These are phyloP conservation scores for Kazachstania bromeliacearum DNA, from an alignment of 805 yeast genomes.

Conservation along the genomic window DNA sequence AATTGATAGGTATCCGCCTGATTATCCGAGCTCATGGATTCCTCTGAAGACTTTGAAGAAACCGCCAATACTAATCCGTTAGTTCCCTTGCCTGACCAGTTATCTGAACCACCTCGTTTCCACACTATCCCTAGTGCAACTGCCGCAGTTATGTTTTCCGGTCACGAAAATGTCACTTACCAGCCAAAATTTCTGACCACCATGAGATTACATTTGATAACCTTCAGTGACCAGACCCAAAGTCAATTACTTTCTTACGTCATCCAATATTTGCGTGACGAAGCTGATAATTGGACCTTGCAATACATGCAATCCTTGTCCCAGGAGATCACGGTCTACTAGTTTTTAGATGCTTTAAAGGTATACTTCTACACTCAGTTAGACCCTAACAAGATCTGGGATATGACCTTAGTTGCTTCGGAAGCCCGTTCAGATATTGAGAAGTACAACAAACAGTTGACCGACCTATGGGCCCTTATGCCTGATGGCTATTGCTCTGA, in stretches of 20 bases:
- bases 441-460: not conserved
- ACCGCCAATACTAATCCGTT: too few relatives aligned
- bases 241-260: not conserved
- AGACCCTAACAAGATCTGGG: not conserved
- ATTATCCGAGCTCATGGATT: too few relatives aligned
- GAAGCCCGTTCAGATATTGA: not conserved
- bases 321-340: not conserved
- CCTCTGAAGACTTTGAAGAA: too few relatives aligned
- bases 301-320: not conserved
- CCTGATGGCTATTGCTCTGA: not conserved
- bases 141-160: not conserved
- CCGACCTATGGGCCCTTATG: not conserved
- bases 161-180: not conserved
- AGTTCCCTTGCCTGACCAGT: too few relatives aligned
- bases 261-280: not conserved
- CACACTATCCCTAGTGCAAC: not conserved
- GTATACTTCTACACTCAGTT: not conserved
- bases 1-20: too few relatives aligned
- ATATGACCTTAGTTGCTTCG: not conserved
- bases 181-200: not conserved
- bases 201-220: not conserved
- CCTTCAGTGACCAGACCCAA: not conserved
- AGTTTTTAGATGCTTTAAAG: too few relatives aligned
- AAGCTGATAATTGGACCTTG: not conserved
- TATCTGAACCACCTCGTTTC: too few relatives aligned